phyloP scores from a whole-genome alignment of 495 filamentous ascomycete species.

The Daldinia concentrica region DNA sequence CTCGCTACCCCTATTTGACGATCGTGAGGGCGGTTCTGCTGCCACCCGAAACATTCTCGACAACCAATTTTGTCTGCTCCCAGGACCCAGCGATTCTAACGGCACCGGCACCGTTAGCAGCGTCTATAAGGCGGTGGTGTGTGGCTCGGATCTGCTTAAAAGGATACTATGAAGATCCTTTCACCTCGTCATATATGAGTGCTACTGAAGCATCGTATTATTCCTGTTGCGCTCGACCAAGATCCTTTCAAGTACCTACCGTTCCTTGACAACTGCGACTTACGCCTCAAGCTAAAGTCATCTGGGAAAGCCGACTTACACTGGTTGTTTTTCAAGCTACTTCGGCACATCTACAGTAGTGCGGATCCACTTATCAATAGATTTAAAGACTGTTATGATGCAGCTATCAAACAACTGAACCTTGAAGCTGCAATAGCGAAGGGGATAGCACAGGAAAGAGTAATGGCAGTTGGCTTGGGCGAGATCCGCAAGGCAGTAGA shows the following conservation, averaged over 20 bases:
- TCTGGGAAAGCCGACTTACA: not conserved
- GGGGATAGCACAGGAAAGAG: not conserved
- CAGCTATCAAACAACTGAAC: not conserved
- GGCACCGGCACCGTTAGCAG: not conserved
- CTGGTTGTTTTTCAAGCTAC: slow-evolving; percentile 4
- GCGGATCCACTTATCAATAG: not conserved
- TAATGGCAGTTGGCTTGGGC: not conserved
- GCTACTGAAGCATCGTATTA: slow-evolving; percentile 2
- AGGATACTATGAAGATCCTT: slow-evolving; percentile 7
- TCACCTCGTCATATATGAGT: slow-evolving; percentile 5
- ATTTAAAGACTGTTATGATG: slow-evolving; percentile 10
- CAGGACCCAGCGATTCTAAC: not conserved
- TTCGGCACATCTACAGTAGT: slow-evolving; percentile 1
- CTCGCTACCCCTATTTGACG: not conserved
- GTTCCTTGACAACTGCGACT: not conserved
- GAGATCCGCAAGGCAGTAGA: not conserved
- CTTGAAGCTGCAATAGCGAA: not conserved
- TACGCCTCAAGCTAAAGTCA: slow-evolving; percentile 10
- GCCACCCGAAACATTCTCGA: not conserved
- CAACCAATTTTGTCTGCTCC: not conserved
- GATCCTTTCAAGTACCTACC: not conserved
- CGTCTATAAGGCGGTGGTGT: slow-evolving; percentile 6
- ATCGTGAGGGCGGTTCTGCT: not conserved
- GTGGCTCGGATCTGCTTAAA: slow-evolving; percentile 8
- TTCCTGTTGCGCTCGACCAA: slow-evolving; percentile 4